Evolutionary conservation across 306 rosid species (phyloP).

Genomic region (Vigna trinervia): DNA sequence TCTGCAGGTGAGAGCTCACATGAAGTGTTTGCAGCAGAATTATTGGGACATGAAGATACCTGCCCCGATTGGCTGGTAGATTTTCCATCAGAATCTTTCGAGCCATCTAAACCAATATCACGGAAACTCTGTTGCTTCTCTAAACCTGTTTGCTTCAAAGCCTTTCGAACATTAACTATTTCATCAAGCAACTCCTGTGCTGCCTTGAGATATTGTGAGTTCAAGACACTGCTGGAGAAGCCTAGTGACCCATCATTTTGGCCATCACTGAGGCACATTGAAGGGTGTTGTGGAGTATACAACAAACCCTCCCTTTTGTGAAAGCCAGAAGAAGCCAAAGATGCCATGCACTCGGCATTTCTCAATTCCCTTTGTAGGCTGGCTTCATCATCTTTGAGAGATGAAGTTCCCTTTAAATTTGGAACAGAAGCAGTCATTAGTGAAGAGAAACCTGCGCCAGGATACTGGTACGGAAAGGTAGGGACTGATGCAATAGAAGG

Average conservation of each 20-base stretch:
- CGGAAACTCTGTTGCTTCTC: constrained; percentile 58
- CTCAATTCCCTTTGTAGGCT: constrained; percentile 49
- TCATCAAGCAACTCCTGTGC: constrained; percentile 87
- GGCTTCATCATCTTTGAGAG: constrained; percentile 49
- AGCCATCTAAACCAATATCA: constrained; percentile 53
- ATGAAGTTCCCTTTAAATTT: constrained; percentile 34
- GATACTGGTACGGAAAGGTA: constrained; percentile 63
- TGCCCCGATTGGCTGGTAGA: constrained; percentile 53
- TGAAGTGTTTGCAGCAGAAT: constrained; percentile 53
- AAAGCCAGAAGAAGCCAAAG: constrained; percentile 52
- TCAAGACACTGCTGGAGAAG: constrained; percentile 46
- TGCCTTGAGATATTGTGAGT: constrained; percentile 71
- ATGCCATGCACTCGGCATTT: constrained; percentile 58
- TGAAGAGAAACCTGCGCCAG: constrained; percentile 53
- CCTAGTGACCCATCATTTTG: constrained; percentile 49
- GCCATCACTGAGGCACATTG: constrained; percentile 50
- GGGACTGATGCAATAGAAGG: constrained; percentile 58
- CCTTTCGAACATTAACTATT: constrained; percentile 73
- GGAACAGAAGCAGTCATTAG: constrained; percentile 52
- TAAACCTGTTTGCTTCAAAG: constrained; percentile 66
- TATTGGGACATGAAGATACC: constrained; percentile 55
- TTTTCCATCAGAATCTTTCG: constrained; percentile 69
- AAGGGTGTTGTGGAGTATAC: constrained; percentile 51
- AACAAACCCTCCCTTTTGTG: constrained; percentile 58
- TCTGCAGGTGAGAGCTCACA: constrained; percentile 68